These are phyloP conservation scores for Podaxis mareebaensis DNA, from an alignment of 768 basidiomycete genomes.

Conservation along the genomic window DNA sequence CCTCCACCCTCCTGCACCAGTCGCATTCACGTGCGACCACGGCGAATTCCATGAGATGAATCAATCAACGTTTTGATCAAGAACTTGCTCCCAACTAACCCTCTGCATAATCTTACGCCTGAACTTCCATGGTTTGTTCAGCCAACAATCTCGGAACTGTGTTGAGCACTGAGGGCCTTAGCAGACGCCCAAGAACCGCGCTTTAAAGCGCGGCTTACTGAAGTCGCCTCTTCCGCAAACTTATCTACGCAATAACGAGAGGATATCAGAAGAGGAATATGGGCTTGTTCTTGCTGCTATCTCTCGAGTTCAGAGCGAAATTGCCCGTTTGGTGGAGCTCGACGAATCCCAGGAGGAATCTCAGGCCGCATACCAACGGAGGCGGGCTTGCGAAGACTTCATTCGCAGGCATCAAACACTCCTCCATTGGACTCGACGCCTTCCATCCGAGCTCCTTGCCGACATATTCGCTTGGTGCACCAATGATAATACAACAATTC, in stretches of 20 bases:
- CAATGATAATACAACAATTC: background rate
- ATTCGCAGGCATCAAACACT: background rate
- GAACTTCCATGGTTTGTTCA: background rate
- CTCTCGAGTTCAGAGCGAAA: background rate
- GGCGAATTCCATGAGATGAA: no score
- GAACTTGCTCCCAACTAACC: no score
- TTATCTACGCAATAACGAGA: background rate
- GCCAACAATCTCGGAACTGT: background rate
- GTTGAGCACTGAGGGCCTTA: background rate
- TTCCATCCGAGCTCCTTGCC: background rate
- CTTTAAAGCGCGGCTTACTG: background rate
- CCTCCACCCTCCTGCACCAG: no score
- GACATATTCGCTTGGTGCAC: background rate
- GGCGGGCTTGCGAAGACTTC: background rate
- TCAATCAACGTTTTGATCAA: no score
- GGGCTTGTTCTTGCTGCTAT: background rate
- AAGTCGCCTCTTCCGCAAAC: background rate
- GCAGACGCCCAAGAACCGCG: background rate
- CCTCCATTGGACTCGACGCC: background rate
- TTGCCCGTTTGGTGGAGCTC: background rate
- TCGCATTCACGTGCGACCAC: no score
- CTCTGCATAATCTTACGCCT: no score
- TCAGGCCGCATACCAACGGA: background rate
- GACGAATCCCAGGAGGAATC: background rate
- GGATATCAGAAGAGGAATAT: constrained; percentile 1